Evolutionary conservation across 2,329 filamentous ascomycete genomes (phyloP), one percentile per base, ranked within the genome.

Genomic region (Aspergillus glaucus): DNA sequence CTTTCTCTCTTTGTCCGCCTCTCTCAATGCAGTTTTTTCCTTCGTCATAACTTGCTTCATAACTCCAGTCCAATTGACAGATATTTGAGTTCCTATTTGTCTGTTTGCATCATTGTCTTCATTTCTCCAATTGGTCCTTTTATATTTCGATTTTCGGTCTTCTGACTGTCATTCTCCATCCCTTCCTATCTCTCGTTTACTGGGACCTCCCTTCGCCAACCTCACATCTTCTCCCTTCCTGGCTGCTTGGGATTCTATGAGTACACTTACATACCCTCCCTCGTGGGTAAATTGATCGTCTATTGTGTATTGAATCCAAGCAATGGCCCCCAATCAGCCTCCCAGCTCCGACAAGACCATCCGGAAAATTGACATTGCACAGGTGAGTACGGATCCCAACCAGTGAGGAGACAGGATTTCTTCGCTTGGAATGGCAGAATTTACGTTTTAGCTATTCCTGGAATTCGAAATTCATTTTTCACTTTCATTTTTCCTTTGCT

Each of bases 281-380:
- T 52, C 50, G 51, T 45, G 43, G 28, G 48, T 49, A 34, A 45
- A 49, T 47, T 45, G 14, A 30, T 47, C 9, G 40, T 44, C 30
- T 50, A 19, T 43, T 41, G 30, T 58, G 45, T 48, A 50, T 22
- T n/a, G 37, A 45, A 14, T 36, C 49, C 51, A 55, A 52, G 51
- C 51, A 58, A 70, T 70, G 67, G 54, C 61, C 49, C 54, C 62
- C 39, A 57, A 55, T 34, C 62, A 60, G 48, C 61, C 64, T 45
- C 58, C 58, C 44, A 66, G 62, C 45, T 62, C 63, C 39, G 65
- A 69, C 55, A 67, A 66, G 55, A 63, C 67, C 6, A 65, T 69
- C 54, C 67, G 65, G 47, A 70, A 70, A 59, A 67, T 70, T 44
- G 68, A 71, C 55, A 65, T 71, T 50, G 65, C 67, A 30, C 67